Evolutionary conservation across 371 early-diverging fungal species (phyloP), one percentile per base, ranked within the genome.

Genomic region (Thermomucor indicae-seudaticae): DNA sequence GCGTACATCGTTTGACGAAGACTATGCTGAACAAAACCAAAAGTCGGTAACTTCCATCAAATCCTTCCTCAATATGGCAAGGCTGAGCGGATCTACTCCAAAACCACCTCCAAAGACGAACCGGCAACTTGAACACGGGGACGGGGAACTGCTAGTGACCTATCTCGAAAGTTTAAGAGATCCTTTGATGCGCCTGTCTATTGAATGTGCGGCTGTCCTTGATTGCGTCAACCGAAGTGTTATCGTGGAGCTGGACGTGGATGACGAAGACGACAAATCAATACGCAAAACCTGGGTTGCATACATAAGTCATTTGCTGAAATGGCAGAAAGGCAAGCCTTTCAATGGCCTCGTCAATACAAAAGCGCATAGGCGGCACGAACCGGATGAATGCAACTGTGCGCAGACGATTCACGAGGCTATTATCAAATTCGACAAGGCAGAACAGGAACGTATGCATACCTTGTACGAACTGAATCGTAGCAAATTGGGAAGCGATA

Each of bases 101-200:
- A 59, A 59, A 59, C 61, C 65, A 20, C 70, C 72, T 0, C 47
- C 54, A 29, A 75, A 75, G 35, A 53, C 70, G 11, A 71, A 70
- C 17, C 78, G 78, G 49, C 65, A 77, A 29, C 70, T 76, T 1
- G 74, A 78, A 4, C 76, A 65, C 31, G 65, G 72, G 20, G 78
- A 78, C 49, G 67, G 78, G 0, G 73, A 80, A 22, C 43, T 83
- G 8, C 60, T 83, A n/a, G 55, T 80, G 48, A 72, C 69, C 1
- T 83, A 80, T 34, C 24, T 83, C 22, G 78, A 77, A 24, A 75
- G 78, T 39, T 58, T 83, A 12, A 64, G 72, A 5, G 77, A 76
- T 27, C 83, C 83, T 2, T 42, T 83, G 22, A 68, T 79, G 68
- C 60, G 68, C 3, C 51, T 83, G 6, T 72, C 78, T 1, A 52